Evolutionary conservation across 805 yeast species (phyloP).

Genomic region (Cyberlindnera mycetangii): DNA sequence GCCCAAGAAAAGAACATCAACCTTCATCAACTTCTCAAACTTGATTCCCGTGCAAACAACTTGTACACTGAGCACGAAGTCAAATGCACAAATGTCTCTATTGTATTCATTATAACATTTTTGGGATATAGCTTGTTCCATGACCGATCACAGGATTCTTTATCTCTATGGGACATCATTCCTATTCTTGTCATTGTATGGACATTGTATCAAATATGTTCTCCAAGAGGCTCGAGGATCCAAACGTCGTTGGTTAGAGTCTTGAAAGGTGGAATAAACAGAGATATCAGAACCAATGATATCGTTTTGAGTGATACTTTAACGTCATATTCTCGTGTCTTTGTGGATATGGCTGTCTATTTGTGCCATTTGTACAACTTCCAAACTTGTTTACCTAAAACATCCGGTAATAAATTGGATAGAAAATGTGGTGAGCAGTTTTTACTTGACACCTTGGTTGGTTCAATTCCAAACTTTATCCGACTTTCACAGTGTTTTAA

Average conservation of each 20-base stretch:
- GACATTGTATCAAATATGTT: constrained; percentile 6
- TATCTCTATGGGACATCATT: constrained; percentile 13
- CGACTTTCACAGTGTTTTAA: constrained; percentile 78
- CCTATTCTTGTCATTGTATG: constrained; percentile 9
- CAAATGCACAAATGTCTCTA: constrained; percentile 9
- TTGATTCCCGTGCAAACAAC: constrained; percentile 8
- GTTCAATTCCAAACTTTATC: constrained; percentile 62
- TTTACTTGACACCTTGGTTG: constrained; percentile 35
- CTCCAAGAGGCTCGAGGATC: constrained; percentile 8
- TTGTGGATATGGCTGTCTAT: constrained; percentile 67
- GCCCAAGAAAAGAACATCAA: constrained; percentile 8
- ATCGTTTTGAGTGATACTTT: constrained; percentile 80
- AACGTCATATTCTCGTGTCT: constrained; percentile 74
- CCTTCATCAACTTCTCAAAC: constrained; percentile 11
- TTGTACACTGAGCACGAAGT: constrained; percentile 1
- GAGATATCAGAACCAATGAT: constrained; percentile 60
- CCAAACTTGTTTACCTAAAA: constrained; percentile 34
- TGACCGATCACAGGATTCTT: background rate
- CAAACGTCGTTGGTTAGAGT: constrained; percentile 45
- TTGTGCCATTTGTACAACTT: constrained; percentile 43
- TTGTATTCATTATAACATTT: constrained; percentile 1
- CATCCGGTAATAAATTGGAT: constrained; percentile 26
- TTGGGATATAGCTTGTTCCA: constrained; percentile 4
- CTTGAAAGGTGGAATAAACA: constrained; percentile 55
- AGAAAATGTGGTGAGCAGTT: constrained; percentile 34